Conservation (phyloP, 176 grass and related monocot species). For the Thinopyrum elongatum region DNA sequence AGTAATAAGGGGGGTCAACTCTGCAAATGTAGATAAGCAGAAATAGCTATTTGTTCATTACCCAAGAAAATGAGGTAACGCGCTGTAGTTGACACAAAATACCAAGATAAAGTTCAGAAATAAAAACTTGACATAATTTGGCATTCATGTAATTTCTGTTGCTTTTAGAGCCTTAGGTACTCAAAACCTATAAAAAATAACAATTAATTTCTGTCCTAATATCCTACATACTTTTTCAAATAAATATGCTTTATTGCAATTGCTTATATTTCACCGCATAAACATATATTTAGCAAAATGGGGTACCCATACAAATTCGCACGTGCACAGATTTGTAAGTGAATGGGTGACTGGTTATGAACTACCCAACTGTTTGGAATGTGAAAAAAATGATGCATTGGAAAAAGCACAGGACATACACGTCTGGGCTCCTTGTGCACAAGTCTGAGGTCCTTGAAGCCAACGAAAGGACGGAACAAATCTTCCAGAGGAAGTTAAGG, state of each 20-base stretch:
- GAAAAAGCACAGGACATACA: constrained; percentile 41
- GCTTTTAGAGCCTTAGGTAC: neutral
- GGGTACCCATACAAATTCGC: neutral
- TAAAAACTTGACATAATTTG: neutral
- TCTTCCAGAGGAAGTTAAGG: constrained; percentile 60
- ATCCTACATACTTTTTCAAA: neutral
- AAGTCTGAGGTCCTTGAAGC: constrained; percentile 78
- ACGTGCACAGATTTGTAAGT: neutral
- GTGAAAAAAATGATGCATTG: neutral
- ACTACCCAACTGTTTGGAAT: neutral
- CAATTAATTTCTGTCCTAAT: neutral
- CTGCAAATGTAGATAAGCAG: constrained; percentile 5
- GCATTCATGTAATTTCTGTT: neutral
- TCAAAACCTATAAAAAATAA: neutral
- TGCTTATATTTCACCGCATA: neutral
- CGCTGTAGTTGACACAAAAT: neutral
- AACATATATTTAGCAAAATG: neutral
- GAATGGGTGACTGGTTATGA: constrained; percentile 21
- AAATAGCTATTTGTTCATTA: neutral
- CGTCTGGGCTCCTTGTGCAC: constrained; percentile 72
- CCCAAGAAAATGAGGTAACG: neutral
- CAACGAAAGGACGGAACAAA: constrained; percentile 65
- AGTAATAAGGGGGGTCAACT: neutral
- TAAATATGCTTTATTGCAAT: constrained; percentile 2
- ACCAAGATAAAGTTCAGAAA: neutral